phyloP scores from a whole-genome alignment of 1,284 basidiomycete genomes.

The Xerocomus alliaceus region DNA sequence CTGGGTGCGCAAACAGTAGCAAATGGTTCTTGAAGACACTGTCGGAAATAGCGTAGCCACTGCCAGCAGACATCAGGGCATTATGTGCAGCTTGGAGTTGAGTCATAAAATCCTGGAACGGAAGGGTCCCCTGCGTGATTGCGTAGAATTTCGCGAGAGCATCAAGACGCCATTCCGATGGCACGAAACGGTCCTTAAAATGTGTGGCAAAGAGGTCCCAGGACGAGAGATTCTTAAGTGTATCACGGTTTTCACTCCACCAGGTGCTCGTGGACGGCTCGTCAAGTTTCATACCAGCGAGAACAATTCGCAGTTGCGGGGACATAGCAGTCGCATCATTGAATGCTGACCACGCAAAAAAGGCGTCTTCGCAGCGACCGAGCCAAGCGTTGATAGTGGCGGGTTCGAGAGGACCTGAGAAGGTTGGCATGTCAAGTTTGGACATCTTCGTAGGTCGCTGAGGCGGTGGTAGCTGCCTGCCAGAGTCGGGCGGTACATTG shows the following conservation, averaged over 20 bases:
- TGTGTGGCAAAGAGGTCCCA: background rate
- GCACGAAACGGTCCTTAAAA: background rate
- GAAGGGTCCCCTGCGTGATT: background rate
- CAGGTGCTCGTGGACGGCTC: background rate
- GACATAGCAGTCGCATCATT: background rate
- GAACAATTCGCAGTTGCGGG: background rate
- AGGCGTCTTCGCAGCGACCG: background rate
- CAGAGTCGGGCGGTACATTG: no score
- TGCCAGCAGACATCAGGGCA: background rate
- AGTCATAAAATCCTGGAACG: background rate
- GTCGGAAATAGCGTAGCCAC: background rate
- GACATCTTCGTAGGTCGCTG: background rate
- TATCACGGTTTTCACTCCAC: background rate
- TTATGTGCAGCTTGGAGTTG: background rate
- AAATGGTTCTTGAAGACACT: background rate
- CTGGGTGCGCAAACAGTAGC: no score
- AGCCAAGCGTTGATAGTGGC: background rate
- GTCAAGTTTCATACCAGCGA: background rate
- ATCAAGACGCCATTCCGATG: background rate
- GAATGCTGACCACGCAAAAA: background rate
- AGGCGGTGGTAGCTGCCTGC: no score
- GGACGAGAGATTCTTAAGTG: background rate
- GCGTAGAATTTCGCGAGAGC: background rate
- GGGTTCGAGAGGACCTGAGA: background rate
- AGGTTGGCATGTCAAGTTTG: background rate